A percentile compares a stretch with the other conserved stretches of the same genome.
Evolutionary conservation across 306 rosid genomes (phyloP).

Genomic region (Aeschynomene evenia): DNA sequence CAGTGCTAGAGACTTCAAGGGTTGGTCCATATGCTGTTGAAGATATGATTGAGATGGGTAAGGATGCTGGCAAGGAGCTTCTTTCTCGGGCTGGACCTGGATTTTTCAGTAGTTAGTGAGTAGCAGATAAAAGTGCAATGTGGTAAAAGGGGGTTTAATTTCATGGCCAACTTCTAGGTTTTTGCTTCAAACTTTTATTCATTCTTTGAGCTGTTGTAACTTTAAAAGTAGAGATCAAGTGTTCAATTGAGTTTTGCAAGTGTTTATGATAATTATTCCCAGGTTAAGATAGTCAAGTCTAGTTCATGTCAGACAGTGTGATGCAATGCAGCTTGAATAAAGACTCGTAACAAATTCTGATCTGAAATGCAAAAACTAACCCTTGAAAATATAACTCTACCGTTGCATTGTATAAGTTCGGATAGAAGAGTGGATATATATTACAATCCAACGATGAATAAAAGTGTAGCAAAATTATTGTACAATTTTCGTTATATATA

Average conservation of each 20-base stretch:
- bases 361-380: too few species aligned
- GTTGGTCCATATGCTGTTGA: conserved; percentile 57
- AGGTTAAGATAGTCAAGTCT: neutral
- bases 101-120: conserved; percentile 58
- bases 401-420: too few species aligned
- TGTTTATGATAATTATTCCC: conserved; percentile 4
- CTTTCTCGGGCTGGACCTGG: conserved; percentile 80
- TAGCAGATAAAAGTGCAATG: neutral
- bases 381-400: too few species aligned
- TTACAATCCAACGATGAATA: too few species aligned
- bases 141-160: neutral
- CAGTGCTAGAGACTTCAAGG: conserved; percentile 85
- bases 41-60: conserved; percentile 79
- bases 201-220: conserved; percentile 37
- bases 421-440: too few species aligned
- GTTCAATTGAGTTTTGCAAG: conserved; percentile 13
- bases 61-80: conserved; percentile 87
- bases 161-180: conserved; percentile 8
- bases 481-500: too few species aligned
- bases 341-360: too few species aligned
- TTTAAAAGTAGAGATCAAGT: conserved; percentile 1
- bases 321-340: too few species aligned
- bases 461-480: too few species aligned
- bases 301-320: neutral
- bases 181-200: conserved; percentile 8